Evolutionary conservation across 169 alveolate species (phyloP).

Genomic region (Cryptosporidium tyzzeri): DNA sequence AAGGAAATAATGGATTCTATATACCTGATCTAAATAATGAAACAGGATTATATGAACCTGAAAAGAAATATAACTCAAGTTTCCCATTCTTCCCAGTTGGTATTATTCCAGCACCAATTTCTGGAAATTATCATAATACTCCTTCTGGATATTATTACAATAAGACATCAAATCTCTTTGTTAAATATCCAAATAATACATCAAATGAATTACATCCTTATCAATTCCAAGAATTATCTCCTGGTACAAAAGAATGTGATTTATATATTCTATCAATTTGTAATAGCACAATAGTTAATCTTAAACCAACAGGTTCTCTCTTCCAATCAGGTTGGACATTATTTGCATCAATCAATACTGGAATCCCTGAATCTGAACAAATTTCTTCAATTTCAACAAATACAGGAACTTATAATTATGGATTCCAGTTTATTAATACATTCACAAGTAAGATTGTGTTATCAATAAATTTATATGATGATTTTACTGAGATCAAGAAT

Average conservation of each 20-base stretch:
- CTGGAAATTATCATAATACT: slow-evolving; percentile 23
- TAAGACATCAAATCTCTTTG: slow-evolving; percentile 15
- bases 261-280: not conserved
- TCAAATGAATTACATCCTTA: not conserved
- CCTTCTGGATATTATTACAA: slow-evolving; percentile 19
- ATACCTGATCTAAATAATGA: not conserved
- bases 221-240: slow-evolving; percentile 23
- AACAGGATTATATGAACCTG: slow-evolving; percentile 25
- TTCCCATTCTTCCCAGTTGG: slow-evolving; percentile 40
- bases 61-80: not conserved
- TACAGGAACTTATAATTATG: not conserved
- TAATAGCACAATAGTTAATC: slow-evolving; percentile 8
- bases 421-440: slow-evolving; percentile 29
- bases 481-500: slow-evolving; percentile 12
- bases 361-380: slow-evolving; percentile 4
- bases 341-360: slow-evolving; percentile 21
- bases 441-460: slow-evolving; percentile 14
- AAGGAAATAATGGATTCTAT: not conserved
- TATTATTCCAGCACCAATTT: slow-evolving; percentile 2
- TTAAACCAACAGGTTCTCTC: slow-evolving; percentile 18
- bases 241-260: slow-evolving; percentile 14
- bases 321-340: slow-evolving; percentile 27
- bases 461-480: not conserved
- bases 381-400: not conserved
- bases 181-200: not conserved